Evolutionary conservation across 225 moss, liverwort and hornwort species (phyloP).

Genomic region (Bryoerythrophyllum caledonicum): DNA sequence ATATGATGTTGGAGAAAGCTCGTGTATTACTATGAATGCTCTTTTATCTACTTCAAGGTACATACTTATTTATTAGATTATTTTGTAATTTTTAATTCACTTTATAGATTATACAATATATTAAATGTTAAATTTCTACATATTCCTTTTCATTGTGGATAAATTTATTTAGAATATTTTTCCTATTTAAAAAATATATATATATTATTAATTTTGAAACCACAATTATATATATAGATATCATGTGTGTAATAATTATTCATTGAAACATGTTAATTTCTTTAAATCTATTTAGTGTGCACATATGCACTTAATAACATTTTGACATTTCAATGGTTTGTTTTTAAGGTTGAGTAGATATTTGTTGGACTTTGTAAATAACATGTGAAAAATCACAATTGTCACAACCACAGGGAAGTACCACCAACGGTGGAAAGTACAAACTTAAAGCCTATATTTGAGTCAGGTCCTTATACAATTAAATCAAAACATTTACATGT

Average conservation of each 20-base stretch:
- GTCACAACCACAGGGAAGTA: neutral
- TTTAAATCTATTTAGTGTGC: too few species aligned
- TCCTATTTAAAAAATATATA: too few species aligned
- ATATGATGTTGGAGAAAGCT: neutral
- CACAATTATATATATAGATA: too few species aligned
- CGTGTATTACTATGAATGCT: neutral
- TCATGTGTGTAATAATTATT: too few species aligned
- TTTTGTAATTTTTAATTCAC: neutral
- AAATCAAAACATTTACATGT: slow-evolving; percentile 6
- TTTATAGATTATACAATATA: neutral
- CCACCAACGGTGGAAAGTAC: neutral
- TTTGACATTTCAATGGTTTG: neutral
- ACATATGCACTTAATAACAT: fast-evolving
- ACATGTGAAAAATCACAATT: too few species aligned
- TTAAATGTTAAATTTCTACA: too few species aligned
- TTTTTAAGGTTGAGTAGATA: fast-evolving
- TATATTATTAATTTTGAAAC: too few species aligned
- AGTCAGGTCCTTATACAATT: neutral
- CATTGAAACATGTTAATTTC: too few species aligned
- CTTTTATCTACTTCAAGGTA: slow-evolving; percentile 17
- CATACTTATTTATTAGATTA: fast-evolving
- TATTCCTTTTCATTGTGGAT: neutral
- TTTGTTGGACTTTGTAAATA: neutral
- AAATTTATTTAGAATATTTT: fast-evolving
- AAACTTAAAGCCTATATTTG: neutral